Evolutionary conservation across 208 protist species (phyloP).

Genomic region (Entamoeba moshkovskii): DNA sequence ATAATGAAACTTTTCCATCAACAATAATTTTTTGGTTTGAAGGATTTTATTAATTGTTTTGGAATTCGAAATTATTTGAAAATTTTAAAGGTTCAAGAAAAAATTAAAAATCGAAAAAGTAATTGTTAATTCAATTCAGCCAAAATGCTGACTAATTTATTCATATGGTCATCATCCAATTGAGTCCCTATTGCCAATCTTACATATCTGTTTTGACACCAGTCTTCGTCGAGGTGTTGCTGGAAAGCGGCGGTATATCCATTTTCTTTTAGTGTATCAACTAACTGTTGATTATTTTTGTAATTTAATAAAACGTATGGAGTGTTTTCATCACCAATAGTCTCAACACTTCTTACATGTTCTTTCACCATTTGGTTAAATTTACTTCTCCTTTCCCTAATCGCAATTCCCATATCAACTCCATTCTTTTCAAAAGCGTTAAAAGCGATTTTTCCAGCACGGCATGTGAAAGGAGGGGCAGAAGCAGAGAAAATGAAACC

Average conservation of each 20-base stretch:
- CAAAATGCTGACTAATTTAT: background rate
- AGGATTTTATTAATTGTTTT: too few relatives aligned
- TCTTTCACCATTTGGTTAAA: background rate
- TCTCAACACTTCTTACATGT: background rate
- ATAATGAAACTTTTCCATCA: too few relatives aligned
- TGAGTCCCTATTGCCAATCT: background rate
- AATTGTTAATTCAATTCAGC: background rate
- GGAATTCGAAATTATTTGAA: too few relatives aligned
- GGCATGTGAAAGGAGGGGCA: slow-evolving; percentile 71
- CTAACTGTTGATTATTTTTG: background rate
- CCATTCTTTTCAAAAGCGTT: slow-evolving; percentile 21
- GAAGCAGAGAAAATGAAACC: slow-evolving; percentile 91
- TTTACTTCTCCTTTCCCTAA: background rate
- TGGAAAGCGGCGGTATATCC: background rate
- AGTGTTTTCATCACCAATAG: background rate
- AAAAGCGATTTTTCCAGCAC: slow-evolving; percentile 55
- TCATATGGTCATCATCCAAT: background rate
- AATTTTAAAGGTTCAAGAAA: too few relatives aligned
- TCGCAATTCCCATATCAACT: background rate
- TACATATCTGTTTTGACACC: background rate
- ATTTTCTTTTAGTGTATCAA: background rate
- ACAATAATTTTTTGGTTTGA: too few relatives aligned
- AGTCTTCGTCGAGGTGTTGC: background rate
- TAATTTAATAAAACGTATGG: background rate
- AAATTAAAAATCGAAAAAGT: too few relatives aligned